Conservation (phyloP, 225 moss, liverwort and hornwort species). For the Rhytidiadelphus loreus region DNA sequence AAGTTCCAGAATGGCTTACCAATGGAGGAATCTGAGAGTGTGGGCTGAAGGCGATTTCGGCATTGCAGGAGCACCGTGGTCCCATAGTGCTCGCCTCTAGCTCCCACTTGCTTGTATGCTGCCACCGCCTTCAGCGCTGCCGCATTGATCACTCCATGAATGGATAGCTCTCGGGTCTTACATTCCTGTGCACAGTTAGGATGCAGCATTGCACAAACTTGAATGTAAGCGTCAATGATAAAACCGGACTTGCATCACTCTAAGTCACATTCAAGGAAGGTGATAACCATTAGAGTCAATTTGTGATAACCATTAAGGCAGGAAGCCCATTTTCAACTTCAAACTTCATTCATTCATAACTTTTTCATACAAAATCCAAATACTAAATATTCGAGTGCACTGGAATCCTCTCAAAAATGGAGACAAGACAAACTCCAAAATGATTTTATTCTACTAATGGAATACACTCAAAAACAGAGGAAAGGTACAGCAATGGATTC, state of each 20-base stretch:
- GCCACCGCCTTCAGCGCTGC: slow-evolving; percentile 57
- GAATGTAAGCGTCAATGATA: not conserved
- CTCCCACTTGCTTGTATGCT: slow-evolving; percentile 48
- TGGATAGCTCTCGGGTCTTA: not conserved
- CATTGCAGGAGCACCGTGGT: slow-evolving; percentile 52
- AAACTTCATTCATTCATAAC: not conserved
- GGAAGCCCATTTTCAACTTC: not conserved
- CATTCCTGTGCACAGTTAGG: slow-evolving; percentile 6
- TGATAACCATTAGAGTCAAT: not conserved
- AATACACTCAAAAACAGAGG: not conserved
- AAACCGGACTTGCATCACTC: not conserved
- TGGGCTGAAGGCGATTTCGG: slow-evolving; percentile 41
- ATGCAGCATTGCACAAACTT: not conserved
- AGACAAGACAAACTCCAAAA: not conserved
- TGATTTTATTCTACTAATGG: no score
- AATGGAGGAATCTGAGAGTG: slow-evolving; percentile 33
- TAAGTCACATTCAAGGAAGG: not conserved
- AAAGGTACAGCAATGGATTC: not conserved
- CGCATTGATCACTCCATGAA: slow-evolving; percentile 49
- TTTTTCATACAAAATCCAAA: not conserved
- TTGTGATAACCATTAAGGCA: not conserved
- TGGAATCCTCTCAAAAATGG: not conserved
- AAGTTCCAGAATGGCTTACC: slow-evolving; percentile 20
- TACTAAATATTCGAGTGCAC: not conserved
- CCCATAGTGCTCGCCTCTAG: slow-evolving; percentile 56